phyloP scores from a whole-genome alignment of 176 grass and related monocot genomes.

The Musa schizocarpa region DNA sequence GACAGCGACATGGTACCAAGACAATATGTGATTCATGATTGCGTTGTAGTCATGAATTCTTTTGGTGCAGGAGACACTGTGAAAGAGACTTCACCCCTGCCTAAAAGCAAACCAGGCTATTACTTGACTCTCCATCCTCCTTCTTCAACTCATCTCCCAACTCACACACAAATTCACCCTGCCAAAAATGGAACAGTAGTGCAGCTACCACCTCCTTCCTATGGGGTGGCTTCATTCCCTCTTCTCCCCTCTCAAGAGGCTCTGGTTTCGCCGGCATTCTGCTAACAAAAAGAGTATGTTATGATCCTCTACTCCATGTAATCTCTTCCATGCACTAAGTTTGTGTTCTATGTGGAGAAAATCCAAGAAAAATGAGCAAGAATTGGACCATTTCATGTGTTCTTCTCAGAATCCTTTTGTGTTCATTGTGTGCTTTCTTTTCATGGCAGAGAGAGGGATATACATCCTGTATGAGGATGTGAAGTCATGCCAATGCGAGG shows the following conservation, averaged over 20 bases:
- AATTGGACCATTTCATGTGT: too few species aligned
- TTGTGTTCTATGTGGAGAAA: too few species aligned
- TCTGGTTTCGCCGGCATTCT: conserved; percentile 49
- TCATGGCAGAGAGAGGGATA: conserved; percentile 52
- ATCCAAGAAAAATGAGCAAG: too few species aligned
- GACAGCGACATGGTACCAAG: conserved; percentile 70
- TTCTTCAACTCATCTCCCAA: conserved; percentile 17
- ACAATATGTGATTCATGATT: conserved; percentile 36
- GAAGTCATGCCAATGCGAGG: conserved; percentile 62
- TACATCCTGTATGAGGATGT: conserved; percentile 68
- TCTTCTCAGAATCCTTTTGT: not conserved
- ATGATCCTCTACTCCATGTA: not conserved
- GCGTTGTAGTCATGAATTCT: conserved; percentile 31
- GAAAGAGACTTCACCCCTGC: conserved; percentile 43
- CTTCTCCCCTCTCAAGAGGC: conserved; percentile 57
- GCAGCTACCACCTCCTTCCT: conserved; percentile 3
- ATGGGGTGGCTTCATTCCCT: conserved; percentile 78
- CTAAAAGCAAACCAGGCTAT: conserved; percentile 55
- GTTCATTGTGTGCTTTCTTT: conserved; percentile 10
- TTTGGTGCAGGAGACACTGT: conserved; percentile 21
- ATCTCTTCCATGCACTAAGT: not conserved
- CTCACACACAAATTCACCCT: not conserved
- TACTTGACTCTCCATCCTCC: conserved; percentile 26
- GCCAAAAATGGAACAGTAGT: not conserved
- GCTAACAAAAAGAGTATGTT: conserved; percentile 43